A percentile compares a stretch with the other conserved stretches of the same genome.
These are phyloP conservation scores for Gaeumannomyces sp. DNA, from an alignment of 2,329 filamentous ascomycete species.

Conservation along the genomic window DNA sequence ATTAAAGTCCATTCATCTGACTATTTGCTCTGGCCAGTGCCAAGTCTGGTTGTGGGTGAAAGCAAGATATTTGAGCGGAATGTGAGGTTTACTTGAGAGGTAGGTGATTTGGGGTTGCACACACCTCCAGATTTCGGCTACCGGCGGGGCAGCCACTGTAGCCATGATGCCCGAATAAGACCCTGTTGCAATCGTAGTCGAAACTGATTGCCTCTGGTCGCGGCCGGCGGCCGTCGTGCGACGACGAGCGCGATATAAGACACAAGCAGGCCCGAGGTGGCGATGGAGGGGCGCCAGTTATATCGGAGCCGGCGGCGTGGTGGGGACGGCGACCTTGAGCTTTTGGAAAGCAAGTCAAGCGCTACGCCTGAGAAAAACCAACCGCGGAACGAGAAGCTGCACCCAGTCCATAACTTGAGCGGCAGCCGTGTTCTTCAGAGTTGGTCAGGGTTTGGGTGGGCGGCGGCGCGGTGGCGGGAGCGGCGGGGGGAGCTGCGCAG, in stretches of 20 bases:
- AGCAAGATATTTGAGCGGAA: neutral
- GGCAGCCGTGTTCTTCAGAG: slow-evolving; percentile 1
- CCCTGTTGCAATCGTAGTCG: neutral
- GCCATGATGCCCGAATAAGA: neutral
- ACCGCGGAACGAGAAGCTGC: slow-evolving; percentile 6
- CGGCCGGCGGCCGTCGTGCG: neutral
- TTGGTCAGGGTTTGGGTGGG: slow-evolving; percentile 1
- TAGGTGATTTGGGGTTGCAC: neutral
- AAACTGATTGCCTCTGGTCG: neutral
- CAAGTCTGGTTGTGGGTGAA: neutral
- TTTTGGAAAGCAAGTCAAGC: slow-evolving; percentile 6
- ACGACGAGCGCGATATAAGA: neutral
- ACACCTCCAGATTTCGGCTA: slow-evolving; percentile 7
- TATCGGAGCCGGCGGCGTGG: neutral
- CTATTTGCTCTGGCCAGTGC: too few species aligned
- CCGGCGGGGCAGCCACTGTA: neutral
- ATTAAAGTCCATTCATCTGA: neutral
- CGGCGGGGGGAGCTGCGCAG: neutral
- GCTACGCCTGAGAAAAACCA: slow-evolving; percentile 8
- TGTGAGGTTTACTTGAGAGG: neutral
- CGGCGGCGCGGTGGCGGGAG: slow-evolving; percentile 1
- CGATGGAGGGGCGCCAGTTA: neutral
- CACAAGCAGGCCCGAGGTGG: neutral
- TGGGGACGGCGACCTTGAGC: neutral
- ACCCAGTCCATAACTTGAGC: slow-evolving; percentile 10